Base-by-base conservation (phyloP, 139 green algal species). In the Chlamydomonas incerta region DNA sequence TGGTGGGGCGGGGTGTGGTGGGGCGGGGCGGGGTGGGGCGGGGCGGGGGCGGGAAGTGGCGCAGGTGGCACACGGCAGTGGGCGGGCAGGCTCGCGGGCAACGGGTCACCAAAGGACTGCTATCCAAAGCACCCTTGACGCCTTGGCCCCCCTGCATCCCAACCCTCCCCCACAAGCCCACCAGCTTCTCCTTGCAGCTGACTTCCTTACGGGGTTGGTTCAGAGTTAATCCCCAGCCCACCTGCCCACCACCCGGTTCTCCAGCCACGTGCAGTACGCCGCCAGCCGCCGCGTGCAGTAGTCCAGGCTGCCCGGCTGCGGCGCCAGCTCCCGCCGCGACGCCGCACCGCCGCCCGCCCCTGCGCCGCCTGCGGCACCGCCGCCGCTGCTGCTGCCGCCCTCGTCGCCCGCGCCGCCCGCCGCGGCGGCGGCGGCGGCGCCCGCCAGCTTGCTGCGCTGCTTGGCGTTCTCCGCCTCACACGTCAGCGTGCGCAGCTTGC, bases 201-300 rank as follows among this genome's bases (percentile, higher is more conserved):
- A n/a, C n/a, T n/a, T n/a, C n/a, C n/a, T n/a, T n/a, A n/a, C n/a
- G n/a, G n/a, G n/a, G n/a, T n/a, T n/a, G n/a, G n/a, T n/a, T n/a
- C n/a, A n/a, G n/a, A n/a, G n/a, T n/a, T n/a, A 50, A 50, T 50
- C 41, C 60, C 24, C 23, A 0, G 3, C 63, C n/a, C 79, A 85
- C 79, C 79, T 70, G 31, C 20, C 24, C 10, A 86, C 68, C 26
- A 86, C 80, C 13, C 80, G 52, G 26, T 28, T 47, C 68, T 86
- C 80, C 80, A 86, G 35, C 80, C 80, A 86, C 2, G 60, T 34
- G 80, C 80, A 79, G 35, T 86, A 86, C 34, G 33, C 26, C 13
- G 14, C 80, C 52, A 86, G 67, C 35, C 80, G 67, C 26, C 47
- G 80, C 1, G 37, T 52, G 68, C 65, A 58, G 52, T 79, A 79